phyloP scores from a whole-genome alignment of 331 rosid genomes.

The Prunus yedoensis region DNA sequence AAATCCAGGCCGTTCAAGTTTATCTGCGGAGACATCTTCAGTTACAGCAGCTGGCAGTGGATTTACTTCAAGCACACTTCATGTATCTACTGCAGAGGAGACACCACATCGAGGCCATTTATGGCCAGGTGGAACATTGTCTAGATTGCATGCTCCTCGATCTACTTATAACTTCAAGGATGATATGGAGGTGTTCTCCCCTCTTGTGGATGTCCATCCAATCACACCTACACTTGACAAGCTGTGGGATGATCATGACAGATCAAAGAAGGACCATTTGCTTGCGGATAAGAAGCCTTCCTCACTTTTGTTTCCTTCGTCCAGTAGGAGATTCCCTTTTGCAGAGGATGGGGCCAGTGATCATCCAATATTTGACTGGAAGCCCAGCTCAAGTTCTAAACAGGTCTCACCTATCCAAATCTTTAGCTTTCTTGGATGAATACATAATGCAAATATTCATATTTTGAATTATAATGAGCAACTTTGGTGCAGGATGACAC shows the following conservation, averaged over 20 bases:
- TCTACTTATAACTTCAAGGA: conserved; percentile 80
- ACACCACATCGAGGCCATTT: conserved; percentile 75
- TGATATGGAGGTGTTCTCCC: conserved; percentile 99
- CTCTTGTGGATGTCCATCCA: conserved; percentile 96
- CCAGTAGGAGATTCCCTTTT: conserved; percentile 62
- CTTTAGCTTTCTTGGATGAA: conserved; percentile 24
- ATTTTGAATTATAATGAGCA: conserved; percentile 17
- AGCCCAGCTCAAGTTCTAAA: conserved; percentile 56
- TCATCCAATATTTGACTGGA: conserved; percentile 86
- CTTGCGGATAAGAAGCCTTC: conserved; percentile 71
- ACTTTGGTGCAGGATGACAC: not conserved
- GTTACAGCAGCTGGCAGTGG: conserved; percentile 47
- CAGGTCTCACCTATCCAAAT: conserved; percentile 54
- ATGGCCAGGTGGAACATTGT: conserved; percentile 72
- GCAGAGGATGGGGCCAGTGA: conserved; percentile 61
- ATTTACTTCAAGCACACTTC: conserved; percentile 48
- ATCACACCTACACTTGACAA: conserved; percentile 73
- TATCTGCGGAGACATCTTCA: conserved; percentile 54
- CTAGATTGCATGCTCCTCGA: conserved; percentile 82
- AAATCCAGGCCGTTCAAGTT: conserved; percentile 63
- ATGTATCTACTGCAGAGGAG: conserved; percentile 58
- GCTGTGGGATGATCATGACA: conserved; percentile 78
- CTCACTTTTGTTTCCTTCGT: conserved; percentile 63
- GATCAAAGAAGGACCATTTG: conserved; percentile 68
- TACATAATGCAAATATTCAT: conserved; percentile 18